Base-by-base conservation (phyloP, 441 rosid species). In the Populus hybrid region DNA sequence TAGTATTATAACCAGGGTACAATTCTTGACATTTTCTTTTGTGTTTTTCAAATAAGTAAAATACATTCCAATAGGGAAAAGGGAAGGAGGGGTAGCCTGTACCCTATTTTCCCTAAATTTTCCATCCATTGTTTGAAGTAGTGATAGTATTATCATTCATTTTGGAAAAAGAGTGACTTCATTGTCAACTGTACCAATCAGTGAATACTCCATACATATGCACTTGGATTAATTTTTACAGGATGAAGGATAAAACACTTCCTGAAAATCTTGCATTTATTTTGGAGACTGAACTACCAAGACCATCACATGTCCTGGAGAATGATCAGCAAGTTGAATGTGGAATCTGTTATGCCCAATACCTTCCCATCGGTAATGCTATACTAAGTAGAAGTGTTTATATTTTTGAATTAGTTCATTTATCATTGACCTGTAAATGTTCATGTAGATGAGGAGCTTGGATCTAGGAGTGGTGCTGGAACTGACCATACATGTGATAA, bases 331-430 rank as follows among this genome's bases (percentile, higher is more conserved):
- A 85, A 81, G 71, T 79, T 79, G 95, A 90, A 77, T 91, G 94
- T 72, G 97, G 98, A 71, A 90, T 93, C 73, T 91, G 95, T 83
- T 92, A 91, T 84, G 87, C 91, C 2, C 92, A 86, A 66, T 84
- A 77, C 84, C 93, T 93, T 77, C 93, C 94, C 32, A 72, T 84
- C 28, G 93, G 95, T 89, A 84, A 76, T 75, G 61, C 36, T 70
- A 75, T 75, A 65, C 35, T 7, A 64, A 16, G 40, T 35, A 10
- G 3, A 34, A 36, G 18, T 28, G 6, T 16, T 14, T 66, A 46
- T 46, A 46, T 14, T 46, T 23, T 57, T 6, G 23, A 73, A 72
- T 72, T 70, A 38, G 36, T 34, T 24, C 67, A 2, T 72, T 63
- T 73, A 3, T n/a, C 28, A 59, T 71, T 79, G 68, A 81, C 69